phyloP scores from a whole-genome alignment of 208 protist species.

The Porcisia hertigi region DNA sequence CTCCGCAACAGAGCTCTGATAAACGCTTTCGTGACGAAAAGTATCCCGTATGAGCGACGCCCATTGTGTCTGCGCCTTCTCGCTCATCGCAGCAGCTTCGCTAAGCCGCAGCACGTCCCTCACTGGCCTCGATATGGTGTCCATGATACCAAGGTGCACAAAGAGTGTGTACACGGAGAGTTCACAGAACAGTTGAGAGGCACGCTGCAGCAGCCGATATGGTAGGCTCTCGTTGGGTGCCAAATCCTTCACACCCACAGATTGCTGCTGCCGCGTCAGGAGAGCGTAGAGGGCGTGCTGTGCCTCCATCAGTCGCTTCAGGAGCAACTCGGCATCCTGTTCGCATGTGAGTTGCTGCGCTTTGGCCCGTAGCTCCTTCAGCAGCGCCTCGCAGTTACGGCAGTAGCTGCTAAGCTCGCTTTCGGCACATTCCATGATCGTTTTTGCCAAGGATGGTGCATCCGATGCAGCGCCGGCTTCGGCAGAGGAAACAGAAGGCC shows the following conservation, averaged over 20 bases:
- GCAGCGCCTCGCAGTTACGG: slow-evolving; percentile 31
- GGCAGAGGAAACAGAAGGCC: slow-evolving; percentile 29
- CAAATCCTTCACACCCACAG: slow-evolving; percentile 35
- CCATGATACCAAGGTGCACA: slow-evolving; percentile 26
- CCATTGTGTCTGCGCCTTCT: slow-evolving; percentile 33
- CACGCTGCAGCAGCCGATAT: slow-evolving; percentile 40
- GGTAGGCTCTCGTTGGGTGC: slow-evolving; percentile 39
- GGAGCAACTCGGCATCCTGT: slow-evolving; percentile 23
- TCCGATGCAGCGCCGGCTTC: background rate
- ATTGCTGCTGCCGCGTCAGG: slow-evolving; percentile 49
- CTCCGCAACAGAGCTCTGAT: slow-evolving; percentile 20
- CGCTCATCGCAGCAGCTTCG: slow-evolving; percentile 19
- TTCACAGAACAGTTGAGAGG: slow-evolving; percentile 33
- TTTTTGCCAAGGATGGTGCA: slow-evolving; percentile 28
- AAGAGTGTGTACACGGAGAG: slow-evolving; percentile 34
- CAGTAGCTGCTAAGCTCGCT: slow-evolving; percentile 46
- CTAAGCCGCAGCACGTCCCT: slow-evolving; percentile 42
- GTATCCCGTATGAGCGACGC: slow-evolving; percentile 35
- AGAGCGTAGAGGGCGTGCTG: slow-evolving; percentile 57
- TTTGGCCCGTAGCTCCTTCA: slow-evolving; percentile 20
- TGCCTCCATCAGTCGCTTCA: slow-evolving; percentile 43
- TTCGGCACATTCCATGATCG: slow-evolving; percentile 48
- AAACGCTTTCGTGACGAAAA: slow-evolving; percentile 30
- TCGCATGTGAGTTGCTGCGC: slow-evolving; percentile 9
- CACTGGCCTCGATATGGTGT: slow-evolving; percentile 33